Conservation (phyloP, 2,329 filamentous ascomycete genomes). For the Trichoderma aggressivum region DNA sequence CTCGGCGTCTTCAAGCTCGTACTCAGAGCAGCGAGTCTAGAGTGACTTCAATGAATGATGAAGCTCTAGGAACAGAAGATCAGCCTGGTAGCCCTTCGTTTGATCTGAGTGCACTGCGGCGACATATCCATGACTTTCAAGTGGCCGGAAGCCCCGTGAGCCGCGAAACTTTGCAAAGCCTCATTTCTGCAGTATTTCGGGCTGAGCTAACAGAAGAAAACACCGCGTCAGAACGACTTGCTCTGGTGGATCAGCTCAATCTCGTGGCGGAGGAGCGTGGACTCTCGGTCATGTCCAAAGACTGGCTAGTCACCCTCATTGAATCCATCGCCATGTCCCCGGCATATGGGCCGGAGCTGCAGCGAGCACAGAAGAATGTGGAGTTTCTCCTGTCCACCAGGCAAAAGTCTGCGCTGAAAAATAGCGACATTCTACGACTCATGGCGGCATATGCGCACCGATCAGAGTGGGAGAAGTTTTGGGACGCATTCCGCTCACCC, state of each 20-base stretch:
- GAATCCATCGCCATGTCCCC: conserved; percentile 37
- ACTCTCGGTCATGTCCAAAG: conserved; percentile 40
- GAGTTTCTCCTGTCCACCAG: conserved; percentile 41
- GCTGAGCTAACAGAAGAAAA: conserved; percentile 23
- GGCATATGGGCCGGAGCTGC: conserved; percentile 32
- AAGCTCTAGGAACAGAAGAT: conserved; percentile 6
- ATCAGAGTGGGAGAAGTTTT: conserved; percentile 55
- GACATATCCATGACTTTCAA: conserved; percentile 39
- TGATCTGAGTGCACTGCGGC: conserved; percentile 25
- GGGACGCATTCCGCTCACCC: conserved; percentile 57
- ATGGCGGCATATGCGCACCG: conserved; percentile 46
- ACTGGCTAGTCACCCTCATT: conserved; percentile 49
- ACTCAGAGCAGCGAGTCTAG: not conserved
- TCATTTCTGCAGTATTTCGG: conserved; percentile 40
- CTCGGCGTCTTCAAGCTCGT: conserved; percentile 25
- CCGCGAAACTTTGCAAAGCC: conserved; percentile 33
- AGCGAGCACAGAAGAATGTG: conserved; percentile 42
- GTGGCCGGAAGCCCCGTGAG: conserved; percentile 36
- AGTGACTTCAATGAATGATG: not conserved
- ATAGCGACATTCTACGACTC: conserved; percentile 40
- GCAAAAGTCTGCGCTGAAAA: conserved; percentile 36
- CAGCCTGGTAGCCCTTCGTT: not conserved
- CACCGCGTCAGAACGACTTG: conserved; percentile 31
- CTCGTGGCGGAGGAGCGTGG: conserved; percentile 45
- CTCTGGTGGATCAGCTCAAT: conserved; percentile 43